Evolutionary conservation across 768 basidiomycete species (phyloP), one percentile per base, ranked within the genome.

Genomic region (Psilocybe cubensis): DNA sequence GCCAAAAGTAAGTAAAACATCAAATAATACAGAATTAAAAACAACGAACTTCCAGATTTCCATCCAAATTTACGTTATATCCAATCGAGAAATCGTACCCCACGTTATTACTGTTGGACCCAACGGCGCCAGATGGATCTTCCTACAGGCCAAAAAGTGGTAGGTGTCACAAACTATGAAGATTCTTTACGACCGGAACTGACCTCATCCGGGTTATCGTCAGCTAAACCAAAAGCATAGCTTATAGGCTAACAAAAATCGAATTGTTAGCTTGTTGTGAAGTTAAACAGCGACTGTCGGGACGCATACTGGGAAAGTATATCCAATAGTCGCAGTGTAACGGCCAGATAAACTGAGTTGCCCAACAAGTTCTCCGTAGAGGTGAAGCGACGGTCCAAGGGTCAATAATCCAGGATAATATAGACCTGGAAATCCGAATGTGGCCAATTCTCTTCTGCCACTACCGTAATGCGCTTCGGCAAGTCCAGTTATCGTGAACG

Each of bases 1-100:
- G 31, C 6, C 14, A 38, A 2, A 38, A n/a, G n/a, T 12, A 38
- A 38, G 14, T 8, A n/a, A 38, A 1, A 38, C 12, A 14, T 38
- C n/a, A 38, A n/a, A 17, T 4, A 17, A 11, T 4, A 11, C 14
- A 38, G 14, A 38, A 14, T 38, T 38, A 38, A 38, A n/a, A 38
- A 11, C n/a, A 11, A 57, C 65, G 63, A 18, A 64, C 53, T n/a
- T 62, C 63, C 11, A 66, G 20, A 43, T 55, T 53, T 33, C 68
- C 68, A 62, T 60, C 50, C 8, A 68, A 53, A 41, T 68, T 66
- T 64, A 74, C 66, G 49, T 68, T 66, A 29, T 56, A 56, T 18
- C 58, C 62, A 56, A 60, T 50, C 20, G 46, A 46, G 31, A 57
- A 63, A 52, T 60, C 59, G 18, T 57, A 57, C 18, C 62, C 62